These are phyloP conservation scores for Xeromyces bisporus DNA, from an alignment of 495 filamentous ascomycete genomes.

Conservation along the genomic window DNA sequence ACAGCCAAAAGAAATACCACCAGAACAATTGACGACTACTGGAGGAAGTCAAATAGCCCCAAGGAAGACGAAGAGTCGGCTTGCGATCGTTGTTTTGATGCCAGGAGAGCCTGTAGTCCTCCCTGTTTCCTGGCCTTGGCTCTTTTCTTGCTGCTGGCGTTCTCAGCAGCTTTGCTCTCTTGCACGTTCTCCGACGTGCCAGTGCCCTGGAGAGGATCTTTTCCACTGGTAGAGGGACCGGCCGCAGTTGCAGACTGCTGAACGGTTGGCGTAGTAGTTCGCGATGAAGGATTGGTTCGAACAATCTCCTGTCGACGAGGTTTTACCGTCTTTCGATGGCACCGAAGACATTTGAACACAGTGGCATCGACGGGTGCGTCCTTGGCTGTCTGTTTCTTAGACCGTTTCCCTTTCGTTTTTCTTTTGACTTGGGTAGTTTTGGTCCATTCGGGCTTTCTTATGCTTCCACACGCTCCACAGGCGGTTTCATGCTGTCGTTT, in stretches of 20 bases:
- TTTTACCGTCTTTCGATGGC: slow-evolving; percentile 19
- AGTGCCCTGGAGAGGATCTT: neutral
- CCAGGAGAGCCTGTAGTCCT: slow-evolving; percentile 39
- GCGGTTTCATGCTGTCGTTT: slow-evolving; percentile 20
- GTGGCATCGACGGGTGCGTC: slow-evolving; percentile 11
- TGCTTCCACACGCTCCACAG: slow-evolving; percentile 36
- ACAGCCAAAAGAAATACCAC: neutral
- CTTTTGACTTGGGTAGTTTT: slow-evolving; percentile 14
- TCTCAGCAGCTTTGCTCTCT: slow-evolving; percentile 18
- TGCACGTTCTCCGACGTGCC: slow-evolving; percentile 1
- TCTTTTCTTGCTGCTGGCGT: slow-evolving; percentile 40
- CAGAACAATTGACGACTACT: slow-evolving; percentile 10
- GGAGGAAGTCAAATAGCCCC: slow-evolving; percentile 43
- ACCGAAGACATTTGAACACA: slow-evolving; percentile 25
- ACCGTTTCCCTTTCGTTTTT: slow-evolving; percentile 10
- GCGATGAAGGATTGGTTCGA: slow-evolving; percentile 2
- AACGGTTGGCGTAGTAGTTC: slow-evolving; percentile 1
- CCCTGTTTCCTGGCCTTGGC: slow-evolving; percentile 42
- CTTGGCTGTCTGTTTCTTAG: slow-evolving; percentile 2
- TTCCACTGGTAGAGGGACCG: neutral
- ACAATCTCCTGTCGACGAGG: slow-evolving; percentile 4
- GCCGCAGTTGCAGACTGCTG: neutral
- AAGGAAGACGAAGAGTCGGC: slow-evolving; percentile 18
- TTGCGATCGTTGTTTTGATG: slow-evolving; percentile 28
- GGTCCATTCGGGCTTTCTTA: slow-evolving; percentile 26